Conservation (phyloP, 2,329 filamentous ascomycete species). For the Helotiales sp. region DNA sequence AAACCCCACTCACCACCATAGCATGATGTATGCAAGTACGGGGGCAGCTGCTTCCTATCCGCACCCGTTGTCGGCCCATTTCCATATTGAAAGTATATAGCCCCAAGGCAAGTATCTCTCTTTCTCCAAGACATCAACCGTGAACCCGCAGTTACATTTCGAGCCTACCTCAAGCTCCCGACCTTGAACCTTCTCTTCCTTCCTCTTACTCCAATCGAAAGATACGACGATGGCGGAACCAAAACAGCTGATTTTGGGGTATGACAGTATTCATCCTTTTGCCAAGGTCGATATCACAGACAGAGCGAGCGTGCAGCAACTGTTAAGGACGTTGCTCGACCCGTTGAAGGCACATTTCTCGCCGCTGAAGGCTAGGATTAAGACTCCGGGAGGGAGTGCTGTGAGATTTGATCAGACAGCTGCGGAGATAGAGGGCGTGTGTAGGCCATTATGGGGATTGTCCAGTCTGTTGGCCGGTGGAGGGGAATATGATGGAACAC, state of each 20-base stretch:
- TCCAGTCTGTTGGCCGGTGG: conserved; percentile 69
- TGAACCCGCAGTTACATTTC: background rate
- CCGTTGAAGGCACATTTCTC: conserved; percentile 74
- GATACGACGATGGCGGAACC: background rate
- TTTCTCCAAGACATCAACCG: background rate
- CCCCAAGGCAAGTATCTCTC: conserved; percentile 10
- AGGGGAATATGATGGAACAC: conserved; percentile 61
- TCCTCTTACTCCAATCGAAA: conserved; percentile 2
- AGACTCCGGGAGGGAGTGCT: conserved; percentile 67
- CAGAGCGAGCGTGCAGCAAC: conserved; percentile 58
- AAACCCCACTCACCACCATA: conserved; percentile 1
- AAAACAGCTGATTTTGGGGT: conserved; percentile 44
- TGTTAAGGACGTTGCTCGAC: conserved; percentile 64
- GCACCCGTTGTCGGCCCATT: conserved; percentile 13
- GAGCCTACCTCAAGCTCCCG: background rate
- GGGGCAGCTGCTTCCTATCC: conserved; percentile 5
- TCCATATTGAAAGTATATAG: conserved; percentile 9
- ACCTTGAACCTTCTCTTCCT: background rate
- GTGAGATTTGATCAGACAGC: conserved; percentile 77
- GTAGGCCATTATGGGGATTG: conserved; percentile 71
- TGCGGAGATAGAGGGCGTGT: conserved; percentile 64
- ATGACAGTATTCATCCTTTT: conserved; percentile 56
- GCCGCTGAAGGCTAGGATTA: conserved; percentile 62
- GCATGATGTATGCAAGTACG: conserved; percentile 4
- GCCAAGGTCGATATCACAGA: conserved; percentile 50